A percentile compares a stretch with the other conserved stretches of the same genome.
Conservation (phyloP, 306 rosid species). For the Trifolium repens region DNA sequence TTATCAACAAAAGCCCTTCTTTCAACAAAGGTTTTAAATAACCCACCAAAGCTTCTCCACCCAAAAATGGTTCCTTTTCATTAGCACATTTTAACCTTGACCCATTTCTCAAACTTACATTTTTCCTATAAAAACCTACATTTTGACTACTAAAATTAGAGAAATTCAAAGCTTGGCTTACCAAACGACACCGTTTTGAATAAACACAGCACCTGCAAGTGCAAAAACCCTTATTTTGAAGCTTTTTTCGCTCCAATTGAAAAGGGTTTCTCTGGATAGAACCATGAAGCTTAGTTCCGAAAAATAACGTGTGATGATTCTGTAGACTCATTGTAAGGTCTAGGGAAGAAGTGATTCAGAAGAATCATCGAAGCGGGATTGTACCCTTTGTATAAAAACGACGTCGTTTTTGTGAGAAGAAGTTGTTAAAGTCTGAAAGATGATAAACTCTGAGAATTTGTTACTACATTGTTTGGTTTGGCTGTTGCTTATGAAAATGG, state of each 20-base stretch:
- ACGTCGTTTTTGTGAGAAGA: not conserved
- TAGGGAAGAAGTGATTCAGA: slow-evolving; percentile 50
- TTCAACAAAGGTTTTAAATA: slow-evolving; percentile 67
- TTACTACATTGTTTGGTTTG: not conserved
- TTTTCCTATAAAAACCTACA: slow-evolving; percentile 53
- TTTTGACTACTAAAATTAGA: slow-evolving; percentile 60
- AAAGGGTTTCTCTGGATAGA: slow-evolving; percentile 32
- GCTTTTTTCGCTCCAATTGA: slow-evolving; percentile 40
- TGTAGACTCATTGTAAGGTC: slow-evolving; percentile 56
- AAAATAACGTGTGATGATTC: slow-evolving; percentile 49
- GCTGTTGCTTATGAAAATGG: not conserved
- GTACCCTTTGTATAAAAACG: not conserved
- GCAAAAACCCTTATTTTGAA: slow-evolving; percentile 48
- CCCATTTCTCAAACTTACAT: slow-evolving; percentile 49
- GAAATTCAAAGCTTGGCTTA: slow-evolving; percentile 55
- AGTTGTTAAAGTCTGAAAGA: not conserved
- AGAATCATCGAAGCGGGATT: slow-evolving; percentile 31
- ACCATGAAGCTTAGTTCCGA: slow-evolving; percentile 55
- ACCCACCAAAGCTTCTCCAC: slow-evolving; percentile 55
- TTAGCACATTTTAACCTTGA: slow-evolving; percentile 64
- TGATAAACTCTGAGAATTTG: slow-evolving; percentile 3
- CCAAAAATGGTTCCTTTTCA: slow-evolving; percentile 66
- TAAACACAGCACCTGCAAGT: slow-evolving; percentile 41
- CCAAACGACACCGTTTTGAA: slow-evolving; percentile 54
- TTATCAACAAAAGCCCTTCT: slow-evolving; percentile 73